Evolutionary conservation across 176 grass and related monocot genomes (phyloP).

Genomic region (Poa pratensis): DNA sequence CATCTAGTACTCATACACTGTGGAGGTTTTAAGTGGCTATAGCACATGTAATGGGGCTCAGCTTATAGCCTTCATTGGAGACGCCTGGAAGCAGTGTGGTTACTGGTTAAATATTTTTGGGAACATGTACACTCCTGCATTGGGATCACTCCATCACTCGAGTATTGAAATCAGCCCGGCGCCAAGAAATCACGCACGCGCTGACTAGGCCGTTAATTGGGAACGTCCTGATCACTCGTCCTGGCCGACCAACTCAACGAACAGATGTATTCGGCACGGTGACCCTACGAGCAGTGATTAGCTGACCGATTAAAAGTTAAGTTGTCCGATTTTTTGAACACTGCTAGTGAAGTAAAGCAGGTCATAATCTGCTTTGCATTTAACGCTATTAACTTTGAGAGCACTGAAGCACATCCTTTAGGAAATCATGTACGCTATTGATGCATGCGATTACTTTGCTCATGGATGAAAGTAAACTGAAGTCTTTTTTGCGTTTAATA

Average conservation of each 20-base stretch:
- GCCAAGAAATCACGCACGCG: too few relatives aligned
- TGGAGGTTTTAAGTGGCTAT: too few relatives aligned
- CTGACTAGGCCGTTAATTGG: neutral
- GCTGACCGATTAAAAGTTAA: neutral
- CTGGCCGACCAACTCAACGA: neutral
- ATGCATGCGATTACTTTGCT: slow-evolving; percentile 19
- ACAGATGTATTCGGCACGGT: neutral
- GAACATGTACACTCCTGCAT: neutral
- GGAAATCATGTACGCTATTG: slow-evolving; percentile 13
- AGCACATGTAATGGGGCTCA: too few relatives aligned
- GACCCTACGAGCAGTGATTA: neutral
- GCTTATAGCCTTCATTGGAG: too few relatives aligned
- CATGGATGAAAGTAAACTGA: neutral
- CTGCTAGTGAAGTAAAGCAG: neutral
- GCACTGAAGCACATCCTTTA: slow-evolving; percentile 7
- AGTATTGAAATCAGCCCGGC: too few relatives aligned
- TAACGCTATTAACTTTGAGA: neutral
- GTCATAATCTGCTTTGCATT: slow-evolving; percentile 8
- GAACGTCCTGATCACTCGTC: neutral
- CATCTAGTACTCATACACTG: too few relatives aligned
- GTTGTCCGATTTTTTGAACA: neutral
- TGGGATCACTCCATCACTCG: neutral
- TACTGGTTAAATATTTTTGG: slow-evolving; percentile 27
- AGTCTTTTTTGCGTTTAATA: slow-evolving; percentile 14
- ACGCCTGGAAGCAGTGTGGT: neutral